Base-by-base conservation (phyloP, 805 yeast species). In the Candida argentea region DNA sequence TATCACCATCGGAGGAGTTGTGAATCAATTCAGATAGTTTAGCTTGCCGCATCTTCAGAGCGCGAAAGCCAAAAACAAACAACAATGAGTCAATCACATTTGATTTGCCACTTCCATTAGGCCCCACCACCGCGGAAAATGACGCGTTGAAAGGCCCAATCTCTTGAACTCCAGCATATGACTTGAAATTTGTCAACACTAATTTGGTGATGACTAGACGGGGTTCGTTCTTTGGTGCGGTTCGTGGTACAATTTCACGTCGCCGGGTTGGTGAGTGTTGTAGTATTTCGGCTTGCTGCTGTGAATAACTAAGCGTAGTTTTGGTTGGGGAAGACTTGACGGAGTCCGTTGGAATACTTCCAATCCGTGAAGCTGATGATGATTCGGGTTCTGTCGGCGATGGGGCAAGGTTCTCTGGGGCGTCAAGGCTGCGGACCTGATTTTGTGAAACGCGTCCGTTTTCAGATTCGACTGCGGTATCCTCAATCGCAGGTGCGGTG, bases 21-120 rank as follows among this genome's bases (percentile, higher is more conserved):
- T 91, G 98, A 38, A 91, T 91, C 46, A 91, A 65, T 33, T 87
- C 95, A 2, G 91, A 76, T n/a, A 91, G 55, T 47, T 86, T 89
- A 1, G 89, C 82, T 42, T 91, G 99, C 46, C 99, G 76, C 95
- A 91, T 86, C 50, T 93, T 91, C 48, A 76, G 74, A 1, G 98
- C 97, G 33, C 97, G 65, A 56, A 91, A 91, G 0, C 99, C 99
- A 60, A 91, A 91, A 2, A 93, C 98, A 52, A 91, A 91, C 19
- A 93, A 67, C 66, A 91, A 75, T 4, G 96, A 85, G 51, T 93
- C 98, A 51, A 91, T 91, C 38, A 91, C 96, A 47, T 93, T 91
- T 10, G 97, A 87, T 55, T 91, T 91, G 2, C 99, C 99, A 8
- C 95, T 81, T 6, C 99, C 99, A 51, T 91, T 91, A 4, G 98